Evolutionary conservation across 1,284 basidiomycete genomes (phyloP).

Genomic region (Takashimella koratensis): DNA sequence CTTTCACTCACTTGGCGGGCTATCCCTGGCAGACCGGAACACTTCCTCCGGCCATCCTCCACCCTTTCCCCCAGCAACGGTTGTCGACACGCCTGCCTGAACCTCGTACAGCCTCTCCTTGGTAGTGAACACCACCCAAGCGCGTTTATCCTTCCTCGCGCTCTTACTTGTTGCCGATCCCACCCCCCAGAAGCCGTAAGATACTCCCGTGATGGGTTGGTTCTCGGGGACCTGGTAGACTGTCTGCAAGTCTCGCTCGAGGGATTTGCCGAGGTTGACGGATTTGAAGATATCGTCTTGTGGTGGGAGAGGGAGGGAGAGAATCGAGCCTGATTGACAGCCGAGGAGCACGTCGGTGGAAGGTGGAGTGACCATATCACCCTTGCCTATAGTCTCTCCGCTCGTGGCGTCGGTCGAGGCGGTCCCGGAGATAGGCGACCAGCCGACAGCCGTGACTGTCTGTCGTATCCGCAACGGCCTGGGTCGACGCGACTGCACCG

Average conservation of each 20-base stretch:
- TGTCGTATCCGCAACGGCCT: slow-evolving; percentile 78
- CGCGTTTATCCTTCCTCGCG: slow-evolving; percentile 24
- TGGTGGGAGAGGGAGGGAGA: slow-evolving; percentile 68
- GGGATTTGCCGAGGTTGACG: slow-evolving; percentile 42
- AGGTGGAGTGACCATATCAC: slow-evolving; percentile 32
- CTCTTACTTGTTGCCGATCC: slow-evolving; percentile 9
- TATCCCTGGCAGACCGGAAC: slow-evolving; percentile 69
- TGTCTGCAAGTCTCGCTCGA: slow-evolving; percentile 64
- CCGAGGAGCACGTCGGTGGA: slow-evolving; percentile 64
- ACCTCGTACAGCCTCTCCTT: slow-evolving; percentile 89
- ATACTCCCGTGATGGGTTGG: slow-evolving; percentile 74
- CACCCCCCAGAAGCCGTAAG: slow-evolving; percentile 61
- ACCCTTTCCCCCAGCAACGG: slow-evolving; percentile 51
- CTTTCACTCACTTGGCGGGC: slow-evolving; percentile 67
- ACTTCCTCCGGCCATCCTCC: slow-evolving; percentile 68
- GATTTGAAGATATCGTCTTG: slow-evolving; percentile 89
- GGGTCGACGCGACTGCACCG: slow-evolving; percentile 61
- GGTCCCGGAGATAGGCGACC: slow-evolving; percentile 62
- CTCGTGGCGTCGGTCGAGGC: slow-evolving; percentile 1
- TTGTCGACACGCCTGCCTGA: slow-evolving; percentile 56
- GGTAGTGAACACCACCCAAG: slow-evolving; percentile 74
- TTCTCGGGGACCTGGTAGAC: slow-evolving; percentile 76
- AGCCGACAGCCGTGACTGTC: slow-evolving; percentile 86
- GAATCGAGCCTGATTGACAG: slow-evolving; percentile 73
- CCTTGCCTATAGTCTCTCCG: slow-evolving; percentile 13